These are phyloP conservation scores for Salinomyces thailandicus DNA, from an alignment of 2,329 filamentous ascomycete species.

Conservation along the genomic window DNA sequence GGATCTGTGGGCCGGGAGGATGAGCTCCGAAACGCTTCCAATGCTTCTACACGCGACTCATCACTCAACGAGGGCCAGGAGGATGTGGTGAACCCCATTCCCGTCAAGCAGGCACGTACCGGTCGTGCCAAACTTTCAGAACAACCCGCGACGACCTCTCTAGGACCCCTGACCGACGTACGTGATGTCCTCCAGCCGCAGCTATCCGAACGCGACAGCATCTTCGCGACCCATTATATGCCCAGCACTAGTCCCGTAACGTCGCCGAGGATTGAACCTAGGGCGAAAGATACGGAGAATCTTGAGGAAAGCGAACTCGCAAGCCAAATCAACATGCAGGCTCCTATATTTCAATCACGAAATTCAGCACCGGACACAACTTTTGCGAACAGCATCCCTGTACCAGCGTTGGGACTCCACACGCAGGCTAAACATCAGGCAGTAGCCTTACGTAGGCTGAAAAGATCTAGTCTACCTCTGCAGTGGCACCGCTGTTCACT, in stretches of 20 bases:
- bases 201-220: slow-evolving; percentile 52
- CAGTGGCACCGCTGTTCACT: slow-evolving; percentile 23
- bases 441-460: slow-evolving; percentile 1
- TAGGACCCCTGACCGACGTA: slow-evolving; percentile 3
- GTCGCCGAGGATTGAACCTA: slow-evolving; percentile 17
- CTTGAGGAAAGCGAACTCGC: slow-evolving; percentile 2
- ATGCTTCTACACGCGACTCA: too few relatives aligned
- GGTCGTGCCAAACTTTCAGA: too few relatives aligned
- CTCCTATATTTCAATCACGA: too few relatives aligned
- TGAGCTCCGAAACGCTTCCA: too few relatives aligned
- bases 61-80: too few relatives aligned
- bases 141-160: background rate
- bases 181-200: slow-evolving; percentile 36
- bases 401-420: background rate
- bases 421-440: background rate
- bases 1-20: too few relatives aligned
- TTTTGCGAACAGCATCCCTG: background rate
- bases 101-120: too few relatives aligned
- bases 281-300: slow-evolving; percentile 2
- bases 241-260: slow-evolving; percentile 39
- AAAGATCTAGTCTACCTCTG: slow-evolving; percentile 13
- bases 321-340: background rate
- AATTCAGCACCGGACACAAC: background rate
- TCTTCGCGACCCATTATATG: slow-evolving; percentile 53
- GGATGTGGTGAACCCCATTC: background rate